phyloP scores from a whole-genome alignment of 2,329 filamentous ascomycete species.

The Ophiocordyceps robertsii region DNA sequence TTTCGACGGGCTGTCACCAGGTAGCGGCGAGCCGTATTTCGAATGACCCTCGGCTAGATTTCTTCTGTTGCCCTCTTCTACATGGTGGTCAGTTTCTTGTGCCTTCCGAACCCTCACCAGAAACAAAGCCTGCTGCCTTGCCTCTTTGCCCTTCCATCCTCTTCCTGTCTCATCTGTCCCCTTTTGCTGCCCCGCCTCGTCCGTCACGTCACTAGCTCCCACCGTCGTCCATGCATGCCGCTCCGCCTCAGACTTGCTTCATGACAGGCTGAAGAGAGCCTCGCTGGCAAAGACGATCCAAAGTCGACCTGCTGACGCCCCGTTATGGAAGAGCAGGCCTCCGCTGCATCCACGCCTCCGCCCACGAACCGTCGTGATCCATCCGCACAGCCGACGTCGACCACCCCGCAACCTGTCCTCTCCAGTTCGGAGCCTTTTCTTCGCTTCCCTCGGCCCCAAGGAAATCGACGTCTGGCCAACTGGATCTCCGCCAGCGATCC shows the following conservation, averaged over 20 bases:
- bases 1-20: slow-evolving; percentile 1
- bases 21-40: background rate
- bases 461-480: slow-evolving; percentile 41
- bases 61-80: slow-evolving; percentile 3
- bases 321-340: slow-evolving; percentile 39
- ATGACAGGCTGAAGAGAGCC: slow-evolving; percentile 2
- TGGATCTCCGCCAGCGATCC: slow-evolving; percentile 46
- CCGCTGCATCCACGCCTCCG: slow-evolving; percentile 14
- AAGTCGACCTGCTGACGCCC: slow-evolving; percentile 15
- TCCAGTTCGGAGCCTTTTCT: slow-evolving; percentile 34
- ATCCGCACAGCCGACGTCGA: slow-evolving; percentile 10
- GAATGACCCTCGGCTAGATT: background rate
- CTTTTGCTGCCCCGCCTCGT: background rate
- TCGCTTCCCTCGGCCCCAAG: slow-evolving; percentile 42
- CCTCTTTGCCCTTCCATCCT: background rate
- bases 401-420: slow-evolving; percentile 9
- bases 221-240: background rate
- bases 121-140: no score
- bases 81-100: slow-evolving; percentile 7
- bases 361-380: slow-evolving; percentile 6
- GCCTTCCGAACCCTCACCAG: background rate
- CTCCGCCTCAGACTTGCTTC: slow-evolving; percentile 1
- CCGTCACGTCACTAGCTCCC: slow-evolving; percentile 1
- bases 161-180: background rate
- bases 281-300: slow-evolving; percentile 9